These are phyloP conservation scores for Nigrograna mackinnonii DNA, from an alignment of 2,329 filamentous ascomycete genomes.

Conservation along the genomic window DNA sequence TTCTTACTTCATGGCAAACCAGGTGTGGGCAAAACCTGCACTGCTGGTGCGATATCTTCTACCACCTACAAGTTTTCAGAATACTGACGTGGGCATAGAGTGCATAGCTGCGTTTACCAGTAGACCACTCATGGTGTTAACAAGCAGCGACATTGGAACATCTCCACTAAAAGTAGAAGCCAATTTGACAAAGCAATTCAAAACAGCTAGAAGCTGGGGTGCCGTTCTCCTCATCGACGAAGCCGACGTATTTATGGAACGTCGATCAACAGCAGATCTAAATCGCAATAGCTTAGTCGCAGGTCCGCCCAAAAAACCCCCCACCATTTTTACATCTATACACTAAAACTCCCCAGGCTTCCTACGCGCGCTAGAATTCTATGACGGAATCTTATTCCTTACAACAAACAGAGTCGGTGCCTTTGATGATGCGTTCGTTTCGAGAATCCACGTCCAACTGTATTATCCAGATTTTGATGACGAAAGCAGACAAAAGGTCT, in stretches of 20 bases:
- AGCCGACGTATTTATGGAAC: conserved; percentile 38
- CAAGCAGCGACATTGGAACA: too few relatives aligned
- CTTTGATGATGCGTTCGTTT: conserved; percentile 4
- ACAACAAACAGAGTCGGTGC: conserved; percentile 13
- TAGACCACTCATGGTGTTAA: too few relatives aligned
- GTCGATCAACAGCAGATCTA: conserved; percentile 8
- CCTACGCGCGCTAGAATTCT: conserved; percentile 6
- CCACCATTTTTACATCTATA: too few relatives aligned
- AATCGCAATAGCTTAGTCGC: conserved; percentile 19
- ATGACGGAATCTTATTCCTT: conserved; percentile 15
- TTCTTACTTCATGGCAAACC: too few relatives aligned
- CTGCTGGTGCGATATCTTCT: too few relatives aligned
- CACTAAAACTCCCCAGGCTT: conserved; percentile 18
- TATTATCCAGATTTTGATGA: conserved; percentile 51
- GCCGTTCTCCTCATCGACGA: conserved; percentile 55
- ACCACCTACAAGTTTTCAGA: too few relatives aligned
- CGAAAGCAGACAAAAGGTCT: conserved; percentile 40
- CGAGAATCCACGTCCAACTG: conserved; percentile 41
- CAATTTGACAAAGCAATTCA: too few relatives aligned
- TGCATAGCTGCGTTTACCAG: too few relatives aligned
- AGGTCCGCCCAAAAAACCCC: conserved; percentile 4
- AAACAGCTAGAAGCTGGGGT: too few relatives aligned
- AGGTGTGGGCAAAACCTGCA: too few relatives aligned
- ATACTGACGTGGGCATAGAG: too few relatives aligned
- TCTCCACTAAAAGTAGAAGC: too few relatives aligned